Base-by-base conservation (phyloP, 305 asterid species). In the Solanum chacoense region DNA sequence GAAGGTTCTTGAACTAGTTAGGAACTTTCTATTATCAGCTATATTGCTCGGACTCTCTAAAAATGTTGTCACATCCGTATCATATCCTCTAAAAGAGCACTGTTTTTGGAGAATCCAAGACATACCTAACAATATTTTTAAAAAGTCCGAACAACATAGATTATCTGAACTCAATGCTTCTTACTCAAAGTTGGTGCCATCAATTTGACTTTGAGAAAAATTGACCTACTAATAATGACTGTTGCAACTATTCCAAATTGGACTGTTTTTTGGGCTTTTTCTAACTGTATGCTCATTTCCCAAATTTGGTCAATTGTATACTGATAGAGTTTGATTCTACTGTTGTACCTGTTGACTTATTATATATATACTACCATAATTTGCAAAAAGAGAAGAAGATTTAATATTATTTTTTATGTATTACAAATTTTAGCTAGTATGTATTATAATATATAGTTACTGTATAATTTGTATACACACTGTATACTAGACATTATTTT, bases 71-170 rank as follows among this genome's bases (percentile, higher is more conserved):
- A 67, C 8, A 24, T 1, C 3, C 1, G 0, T 71, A 7, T 29
- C 6, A 1, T 3, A 72, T 14, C 5, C 35, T 72, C 3, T n/a
- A 8, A 31, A 31, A 73, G 0, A 0, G 3, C 1, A 3, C 11
- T 31, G 0, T 0, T 73, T 73, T 73, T 29, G 22, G 5, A 8
- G 24, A 8, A 31, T 31, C 0, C 2, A 0, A 72, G 22, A 13
- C 6, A 12, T 0, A 72, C 11, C 0, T 12, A 22, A 29, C 8
- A 2, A 71, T 0, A 72, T 3, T 28, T 13, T 72, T 13, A 0
- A 71, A 28, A 0, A 71, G 0, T 13, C 1, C 0, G 6, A 28
- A 6, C 22, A 28, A 28, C 1, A 5, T 69, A 69, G 20, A 69
- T 69, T 31, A 73, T 32, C 13, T 32, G 7, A 74, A 74, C 3